Base-by-base conservation (phyloP, 805 yeast species). In the Middelhovenomyces tepae region DNA sequence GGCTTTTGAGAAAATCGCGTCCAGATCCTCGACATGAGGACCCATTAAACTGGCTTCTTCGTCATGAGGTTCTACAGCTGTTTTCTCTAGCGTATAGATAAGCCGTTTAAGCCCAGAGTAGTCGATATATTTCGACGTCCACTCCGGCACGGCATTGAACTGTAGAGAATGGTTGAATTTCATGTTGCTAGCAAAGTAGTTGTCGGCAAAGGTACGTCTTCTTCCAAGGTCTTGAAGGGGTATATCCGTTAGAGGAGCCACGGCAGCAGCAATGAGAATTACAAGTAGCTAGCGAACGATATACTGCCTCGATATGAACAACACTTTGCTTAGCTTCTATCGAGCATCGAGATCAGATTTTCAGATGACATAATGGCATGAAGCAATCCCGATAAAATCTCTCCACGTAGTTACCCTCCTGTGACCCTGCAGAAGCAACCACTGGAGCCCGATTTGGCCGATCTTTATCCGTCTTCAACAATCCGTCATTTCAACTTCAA, bases 71-170 rank as follows among this genome's bases (percentile, higher is more conserved):
- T 54, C 48, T 22, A 51, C 44, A 15, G 58, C 47, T 34, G 81
- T 85, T 48, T 87, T 68, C 51, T 91, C 96, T 29, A 89, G 65
- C 11, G 76, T 65, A 56, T 87, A 89, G 18, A 87, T 81, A 26
- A 82, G 68, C 60, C 83, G 84, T 56, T 91, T 89, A 38, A 91
- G 64, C 23, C 82, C 77, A 1, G 94, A 81, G 57, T 89, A 89
- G 35, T 93, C 87, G 36, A 89, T 78, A 57, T 89, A 89, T 54
- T 82, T 75, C 17, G 94, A 77, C 8, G 94, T 74, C 98, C 98
- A 89, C 56, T 91, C 97, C 2, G 98, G 96, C 4, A 91, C 97
- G 16, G 97, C 95, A 57, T 89, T 89, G 60, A 89, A 87, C 67
- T 89, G 95, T 43, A 89, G 63, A 4, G 95, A 83, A 53, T 87